Conservation (phyloP, 2,329 filamentous ascomycete species). For the Paracoccidioides brasiliensis region DNA sequence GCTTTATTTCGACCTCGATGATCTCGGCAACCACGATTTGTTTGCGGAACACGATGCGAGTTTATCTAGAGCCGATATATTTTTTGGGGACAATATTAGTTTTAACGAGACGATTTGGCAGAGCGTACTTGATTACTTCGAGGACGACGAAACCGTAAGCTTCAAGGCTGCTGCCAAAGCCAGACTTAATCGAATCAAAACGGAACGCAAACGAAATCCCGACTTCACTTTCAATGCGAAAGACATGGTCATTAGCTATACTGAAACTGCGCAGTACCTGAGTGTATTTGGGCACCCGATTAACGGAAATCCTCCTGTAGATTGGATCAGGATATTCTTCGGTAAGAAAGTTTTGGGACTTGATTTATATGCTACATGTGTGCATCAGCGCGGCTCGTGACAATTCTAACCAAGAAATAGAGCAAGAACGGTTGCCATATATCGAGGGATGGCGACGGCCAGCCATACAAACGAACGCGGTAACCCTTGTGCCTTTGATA, state of each 20-base stretch:
- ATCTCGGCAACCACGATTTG: constrained; percentile 19
- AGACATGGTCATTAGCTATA: constrained; percentile 23
- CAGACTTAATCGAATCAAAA: constrained; percentile 19
- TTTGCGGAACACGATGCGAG: constrained; percentile 27
- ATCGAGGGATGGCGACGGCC: constrained; percentile 22
- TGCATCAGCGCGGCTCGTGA: not conserved
- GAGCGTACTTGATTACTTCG: constrained; percentile 15
- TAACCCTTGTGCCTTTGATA: constrained; percentile 11
- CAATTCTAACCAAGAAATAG: constrained; percentile 7
- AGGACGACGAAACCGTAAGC: constrained; percentile 13
- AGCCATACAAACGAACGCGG: constrained; percentile 10
- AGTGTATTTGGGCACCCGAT: constrained; percentile 22
- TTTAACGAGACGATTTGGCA: constrained; percentile 22
- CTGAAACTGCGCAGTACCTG: constrained; percentile 27
- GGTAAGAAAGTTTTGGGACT: constrained; percentile 1
- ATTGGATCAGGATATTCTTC: constrained; percentile 24
- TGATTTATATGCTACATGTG: not conserved
- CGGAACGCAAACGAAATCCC: constrained; percentile 17
- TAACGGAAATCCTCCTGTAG: constrained; percentile 20
- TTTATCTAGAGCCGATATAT: constrained; percentile 22
- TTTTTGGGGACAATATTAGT: constrained; percentile 22
- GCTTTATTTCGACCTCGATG: constrained; percentile 13
- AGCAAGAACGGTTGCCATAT: constrained; percentile 26
- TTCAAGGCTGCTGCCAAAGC: constrained; percentile 17
- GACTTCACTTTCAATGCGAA: constrained; percentile 22